Evolutionary conservation across 164 flowering plant species (phyloP).

Genomic region (Vitis rotundifolia): DNA sequence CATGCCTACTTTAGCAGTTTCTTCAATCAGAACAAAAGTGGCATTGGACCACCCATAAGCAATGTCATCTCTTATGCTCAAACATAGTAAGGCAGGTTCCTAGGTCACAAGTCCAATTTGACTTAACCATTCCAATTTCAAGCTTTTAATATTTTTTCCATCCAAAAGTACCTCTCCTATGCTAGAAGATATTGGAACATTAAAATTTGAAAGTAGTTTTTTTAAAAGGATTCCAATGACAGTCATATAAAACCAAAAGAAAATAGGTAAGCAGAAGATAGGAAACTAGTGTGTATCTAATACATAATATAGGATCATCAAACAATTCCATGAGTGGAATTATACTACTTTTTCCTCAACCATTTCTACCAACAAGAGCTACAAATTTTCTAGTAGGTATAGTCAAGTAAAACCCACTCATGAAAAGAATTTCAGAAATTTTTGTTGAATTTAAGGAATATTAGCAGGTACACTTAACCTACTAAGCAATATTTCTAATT

Average conservation of each 20-base stretch:
- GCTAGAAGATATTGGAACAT: conserved; percentile 19
- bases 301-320: conserved; percentile 98
- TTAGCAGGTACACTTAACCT: conserved; percentile 35
- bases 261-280: background rate
- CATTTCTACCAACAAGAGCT: conserved; percentile 98
- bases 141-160: conserved; percentile 87
- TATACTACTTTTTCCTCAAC: conserved; percentile 97
- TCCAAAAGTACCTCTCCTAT: conserved; percentile 97
- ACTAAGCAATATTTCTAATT: conserved; percentile 98
- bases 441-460: too few relatives aligned
- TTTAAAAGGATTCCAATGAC: background rate
- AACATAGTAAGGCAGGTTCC: conserved; percentile 94
- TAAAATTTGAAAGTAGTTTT: background rate
- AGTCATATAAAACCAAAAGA: background rate
- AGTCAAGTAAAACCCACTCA: conserved; percentile 92
- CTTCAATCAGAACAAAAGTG: conserved; percentile 86
- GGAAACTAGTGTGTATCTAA: background rate
- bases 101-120: conserved; percentile 95
- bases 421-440: conserved; percentile 70
- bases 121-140: conserved; percentile 90
- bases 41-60: conserved; percentile 83
- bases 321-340: conserved; percentile 98
- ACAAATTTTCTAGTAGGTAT: conserved; percentile 93
- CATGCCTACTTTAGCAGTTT: conserved; percentile 97
- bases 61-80: conserved; percentile 92